Conservation (phyloP, 805 yeast genomes). For the Clavispora asparagi region DNA sequence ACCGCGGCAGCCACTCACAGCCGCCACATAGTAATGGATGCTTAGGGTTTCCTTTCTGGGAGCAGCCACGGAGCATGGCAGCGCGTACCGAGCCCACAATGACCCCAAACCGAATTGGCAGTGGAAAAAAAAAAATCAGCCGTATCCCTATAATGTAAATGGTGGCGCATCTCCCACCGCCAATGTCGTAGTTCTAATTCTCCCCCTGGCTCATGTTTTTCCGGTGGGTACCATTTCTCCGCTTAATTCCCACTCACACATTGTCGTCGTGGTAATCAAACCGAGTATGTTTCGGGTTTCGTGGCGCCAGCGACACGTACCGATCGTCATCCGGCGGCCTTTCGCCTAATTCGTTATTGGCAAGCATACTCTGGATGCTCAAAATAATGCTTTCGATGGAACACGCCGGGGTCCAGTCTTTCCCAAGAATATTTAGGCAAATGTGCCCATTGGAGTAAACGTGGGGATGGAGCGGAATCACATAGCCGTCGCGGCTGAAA, state of each 20-base stretch:
- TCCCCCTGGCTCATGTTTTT: too few relatives aligned
- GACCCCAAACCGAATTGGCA: too few relatives aligned
- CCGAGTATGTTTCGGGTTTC: slow-evolving; percentile 45
- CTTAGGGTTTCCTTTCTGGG: not conserved
- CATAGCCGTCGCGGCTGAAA: slow-evolving; percentile 3
- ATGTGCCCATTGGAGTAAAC: slow-evolving; percentile 74
- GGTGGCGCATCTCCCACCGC: too few relatives aligned
- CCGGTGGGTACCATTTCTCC: not conserved
- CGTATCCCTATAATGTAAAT: too few relatives aligned
- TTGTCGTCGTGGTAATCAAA: slow-evolving; percentile 61
- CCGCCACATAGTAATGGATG: not conserved
- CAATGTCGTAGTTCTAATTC: not conserved
- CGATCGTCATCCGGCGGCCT: slow-evolving; percentile 54
- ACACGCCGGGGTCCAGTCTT: slow-evolving; percentile 65
- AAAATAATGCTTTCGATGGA: slow-evolving; percentile 43
- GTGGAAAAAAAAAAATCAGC: too few relatives aligned
- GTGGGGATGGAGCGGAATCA: slow-evolving; percentile 71
- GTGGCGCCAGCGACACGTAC: slow-evolving; percentile 51
- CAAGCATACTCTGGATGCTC: slow-evolving; percentile 63
- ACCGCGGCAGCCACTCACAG: not conserved
- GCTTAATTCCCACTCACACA: slow-evolving; percentile 19
- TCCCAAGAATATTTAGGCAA: slow-evolving; percentile 62
- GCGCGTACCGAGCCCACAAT: too few relatives aligned
- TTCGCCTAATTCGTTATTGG: slow-evolving; percentile 39
- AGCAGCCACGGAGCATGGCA: too few relatives aligned